A percentile compares a stretch with the other conserved stretches of the same genome.
phyloP scores from a whole-genome alignment of 371 early-diverging fungal genomes.

The Syncephalastrum racemosum region DNA sequence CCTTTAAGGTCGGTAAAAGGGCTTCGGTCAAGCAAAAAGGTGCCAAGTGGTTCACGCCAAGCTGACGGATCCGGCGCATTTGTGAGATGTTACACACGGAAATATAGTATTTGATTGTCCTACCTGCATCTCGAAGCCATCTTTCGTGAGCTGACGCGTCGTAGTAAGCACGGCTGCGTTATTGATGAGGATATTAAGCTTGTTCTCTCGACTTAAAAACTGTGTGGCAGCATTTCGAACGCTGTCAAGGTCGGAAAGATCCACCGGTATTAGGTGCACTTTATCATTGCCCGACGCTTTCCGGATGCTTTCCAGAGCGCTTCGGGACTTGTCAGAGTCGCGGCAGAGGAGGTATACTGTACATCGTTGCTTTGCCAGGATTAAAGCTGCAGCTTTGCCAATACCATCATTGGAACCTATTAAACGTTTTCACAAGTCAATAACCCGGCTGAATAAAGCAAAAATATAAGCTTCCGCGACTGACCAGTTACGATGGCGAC shows the following conservation, averaged over 20 bases:
- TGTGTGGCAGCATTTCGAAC: slow-evolving; percentile 14
- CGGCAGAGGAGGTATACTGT: slow-evolving; percentile 20
- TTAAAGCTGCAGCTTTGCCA: slow-evolving; percentile 22
- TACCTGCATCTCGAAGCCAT: slow-evolving; percentile 67
- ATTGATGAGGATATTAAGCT: slow-evolving; percentile 56
- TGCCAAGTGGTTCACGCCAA: slow-evolving; percentile 71
- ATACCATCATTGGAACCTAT: slow-evolving; percentile 27
- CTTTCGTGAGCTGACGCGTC: slow-evolving; percentile 28
- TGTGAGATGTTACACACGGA: neutral
- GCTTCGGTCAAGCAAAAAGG: slow-evolving; percentile 44
- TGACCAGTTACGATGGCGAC: slow-evolving; percentile 11
- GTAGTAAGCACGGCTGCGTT: slow-evolving; percentile 59
- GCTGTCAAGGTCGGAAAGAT: slow-evolving; percentile 15
- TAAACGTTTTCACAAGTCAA: neutral
- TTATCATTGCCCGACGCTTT: slow-evolving; percentile 3
- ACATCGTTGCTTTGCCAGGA: slow-evolving; percentile 15
- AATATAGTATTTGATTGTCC: slow-evolving; percentile 9
- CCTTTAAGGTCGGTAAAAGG: slow-evolving; percentile 9
- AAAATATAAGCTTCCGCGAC: neutral
- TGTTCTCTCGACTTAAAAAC: slow-evolving; percentile 1
- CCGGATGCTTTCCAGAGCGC: slow-evolving; percentile 10
- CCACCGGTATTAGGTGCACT: slow-evolving; percentile 10
- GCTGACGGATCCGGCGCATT: slow-evolving; percentile 8
- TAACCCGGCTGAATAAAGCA: neutral
- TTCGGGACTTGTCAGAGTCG: slow-evolving; percentile 16